Conservation (phyloP, 352 stramenopile genomes). For the Pythium phragmitis region DNA sequence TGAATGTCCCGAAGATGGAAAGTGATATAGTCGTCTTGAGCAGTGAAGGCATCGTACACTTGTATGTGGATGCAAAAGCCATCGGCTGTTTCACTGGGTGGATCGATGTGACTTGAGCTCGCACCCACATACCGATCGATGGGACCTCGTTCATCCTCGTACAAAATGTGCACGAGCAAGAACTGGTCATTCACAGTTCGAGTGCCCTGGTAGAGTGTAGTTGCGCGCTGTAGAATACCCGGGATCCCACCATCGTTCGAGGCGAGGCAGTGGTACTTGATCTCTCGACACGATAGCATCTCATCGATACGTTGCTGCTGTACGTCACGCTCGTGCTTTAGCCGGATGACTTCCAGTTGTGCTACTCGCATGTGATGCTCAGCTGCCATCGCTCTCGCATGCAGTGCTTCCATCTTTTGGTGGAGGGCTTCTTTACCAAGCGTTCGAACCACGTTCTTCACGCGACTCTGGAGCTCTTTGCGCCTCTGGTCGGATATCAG, state of each 20-base stretch:
- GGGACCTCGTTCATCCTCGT: slow-evolving; percentile 38
- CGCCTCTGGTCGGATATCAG: slow-evolving; percentile 54
- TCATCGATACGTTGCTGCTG: slow-evolving; percentile 49
- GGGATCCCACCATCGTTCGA: slow-evolving; percentile 40
- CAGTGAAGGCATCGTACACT: slow-evolving; percentile 45
- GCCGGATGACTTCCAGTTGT: slow-evolving; percentile 40
- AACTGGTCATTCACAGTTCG: slow-evolving; percentile 40
- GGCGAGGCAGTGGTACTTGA: slow-evolving; percentile 54
- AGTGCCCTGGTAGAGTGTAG: slow-evolving; percentile 41
- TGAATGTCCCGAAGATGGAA: slow-evolving; percentile 50
- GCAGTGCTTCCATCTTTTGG: slow-evolving; percentile 61
- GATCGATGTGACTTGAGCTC: slow-evolving; percentile 9
- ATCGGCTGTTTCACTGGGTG: slow-evolving; percentile 15
- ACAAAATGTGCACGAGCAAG: slow-evolving; percentile 61
- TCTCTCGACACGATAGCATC: slow-evolving; percentile 44
- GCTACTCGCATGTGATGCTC: slow-evolving; percentile 57
- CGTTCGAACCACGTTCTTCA: slow-evolving; percentile 55
- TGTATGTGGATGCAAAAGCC: slow-evolving; percentile 53
- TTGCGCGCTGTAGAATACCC: slow-evolving; percentile 50
- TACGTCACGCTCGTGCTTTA: slow-evolving; percentile 34
- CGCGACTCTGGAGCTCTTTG: slow-evolving; percentile 46
- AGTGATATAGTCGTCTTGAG: slow-evolving; percentile 46
- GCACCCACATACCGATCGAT: background rate
- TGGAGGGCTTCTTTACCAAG: slow-evolving; percentile 63
- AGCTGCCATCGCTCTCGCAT: slow-evolving; percentile 43